Evolutionary conservation across 2,329 filamentous ascomycete genomes (phyloP).

Genomic region (Colletotrichum scovillei): DNA sequence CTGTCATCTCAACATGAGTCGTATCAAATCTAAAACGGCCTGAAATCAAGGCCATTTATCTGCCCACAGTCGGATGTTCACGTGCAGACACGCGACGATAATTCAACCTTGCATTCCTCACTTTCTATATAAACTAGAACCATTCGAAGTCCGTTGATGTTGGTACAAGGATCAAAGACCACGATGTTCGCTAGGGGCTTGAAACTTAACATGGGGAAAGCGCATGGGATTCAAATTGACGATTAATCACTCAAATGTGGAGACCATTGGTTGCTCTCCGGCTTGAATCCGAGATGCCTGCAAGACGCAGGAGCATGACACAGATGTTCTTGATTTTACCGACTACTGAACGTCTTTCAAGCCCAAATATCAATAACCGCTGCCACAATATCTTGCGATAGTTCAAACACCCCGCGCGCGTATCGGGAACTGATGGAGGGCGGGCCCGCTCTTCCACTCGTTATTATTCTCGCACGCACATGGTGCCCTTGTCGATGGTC

Average conservation of each 20-base stretch:
- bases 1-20: too few relatives aligned
- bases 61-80: neutral
- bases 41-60: neutral
- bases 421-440: neutral
- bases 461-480: neutral
- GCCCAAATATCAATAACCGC: neutral
- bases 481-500: neutral
- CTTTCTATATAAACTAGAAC: neutral
- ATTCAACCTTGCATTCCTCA: neutral
- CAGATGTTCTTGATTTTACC: neutral
- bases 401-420: neutral
- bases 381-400: neutral
- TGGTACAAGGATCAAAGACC: neutral
- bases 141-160: neutral
- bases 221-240: neutral
- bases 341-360: neutral
- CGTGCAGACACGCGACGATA: neutral
- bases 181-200: neutral
- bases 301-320: neutral
- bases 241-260: neutral
- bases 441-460: conserved; percentile 37
- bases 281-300: neutral
- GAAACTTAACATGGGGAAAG: neutral
- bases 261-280: neutral
- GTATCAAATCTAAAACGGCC: too few relatives aligned